Conservation (phyloP, 495 filamentous ascomycete species). For the Xylaria acuta region DNA sequence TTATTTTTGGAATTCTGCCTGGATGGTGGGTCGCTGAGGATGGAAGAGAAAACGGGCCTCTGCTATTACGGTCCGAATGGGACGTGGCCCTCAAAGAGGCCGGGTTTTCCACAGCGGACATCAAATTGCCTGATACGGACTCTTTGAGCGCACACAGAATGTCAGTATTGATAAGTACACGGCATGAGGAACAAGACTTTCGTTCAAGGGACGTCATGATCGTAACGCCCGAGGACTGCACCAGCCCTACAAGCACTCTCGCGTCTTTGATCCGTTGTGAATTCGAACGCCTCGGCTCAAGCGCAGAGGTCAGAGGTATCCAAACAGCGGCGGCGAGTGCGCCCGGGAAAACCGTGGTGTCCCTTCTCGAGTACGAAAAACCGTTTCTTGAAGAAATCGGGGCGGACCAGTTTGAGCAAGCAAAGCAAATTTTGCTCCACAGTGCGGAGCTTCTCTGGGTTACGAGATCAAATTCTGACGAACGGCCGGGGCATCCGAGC, state of each 20-base stretch:
- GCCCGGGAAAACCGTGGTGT: constrained; percentile 12
- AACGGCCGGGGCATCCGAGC: not conserved
- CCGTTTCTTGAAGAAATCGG: constrained; percentile 19
- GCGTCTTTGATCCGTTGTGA: constrained; percentile 10
- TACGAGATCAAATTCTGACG: constrained; percentile 10
- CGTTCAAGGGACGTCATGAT: constrained; percentile 19
- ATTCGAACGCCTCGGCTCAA: constrained; percentile 9
- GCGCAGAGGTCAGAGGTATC: not conserved
- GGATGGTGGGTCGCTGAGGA: constrained; percentile 30
- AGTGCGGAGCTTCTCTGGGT: constrained; percentile 28
- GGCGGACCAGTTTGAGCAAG: constrained; percentile 6
- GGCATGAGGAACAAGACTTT: not conserved
- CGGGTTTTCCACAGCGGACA: constrained; percentile 18
- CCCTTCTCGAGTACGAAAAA: constrained; percentile 20
- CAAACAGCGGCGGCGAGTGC: not conserved
- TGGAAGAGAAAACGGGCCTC: constrained; percentile 24
- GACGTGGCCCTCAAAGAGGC: constrained; percentile 14
- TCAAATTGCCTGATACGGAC: not conserved
- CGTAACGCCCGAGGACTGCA: constrained; percentile 9
- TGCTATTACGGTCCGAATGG: constrained; percentile 24
- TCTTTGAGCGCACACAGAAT: not conserved
- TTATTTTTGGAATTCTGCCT: constrained; percentile 28
- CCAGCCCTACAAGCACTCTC: not conserved
- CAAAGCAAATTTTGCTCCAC: constrained; percentile 26
- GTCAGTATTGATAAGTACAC: constrained; percentile 13